Percentiles rank a stretch among this genome's conserved stretches.
These are phyloP conservation scores for Alternaria sp. DNA, from an alignment of 2,329 filamentous ascomycete genomes.

Conservation along the genomic window DNA sequence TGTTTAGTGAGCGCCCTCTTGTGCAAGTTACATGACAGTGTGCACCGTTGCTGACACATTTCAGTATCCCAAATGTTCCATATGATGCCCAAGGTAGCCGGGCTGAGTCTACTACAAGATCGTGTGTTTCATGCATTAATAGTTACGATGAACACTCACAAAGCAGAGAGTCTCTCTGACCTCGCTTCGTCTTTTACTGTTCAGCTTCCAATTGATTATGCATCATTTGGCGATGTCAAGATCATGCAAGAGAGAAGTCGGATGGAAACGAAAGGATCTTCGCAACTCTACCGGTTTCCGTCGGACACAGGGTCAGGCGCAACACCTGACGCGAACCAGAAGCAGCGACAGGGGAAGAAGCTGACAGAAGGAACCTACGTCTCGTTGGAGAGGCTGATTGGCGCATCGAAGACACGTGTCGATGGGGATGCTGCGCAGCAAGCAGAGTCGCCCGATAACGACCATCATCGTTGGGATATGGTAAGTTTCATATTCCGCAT, in stretches of 20 bases:
- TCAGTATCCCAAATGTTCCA: slow-evolving; percentile 71
- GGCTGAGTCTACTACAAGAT: slow-evolving; percentile 61
- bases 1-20: slow-evolving; percentile 42
- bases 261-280: slow-evolving; percentile 13
- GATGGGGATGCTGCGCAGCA: neutral
- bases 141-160: slow-evolving; percentile 52
- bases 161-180: slow-evolving; percentile 46
- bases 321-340: slow-evolving; percentile 18
- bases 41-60: slow-evolving; percentile 7
- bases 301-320: slow-evolving; percentile 2
- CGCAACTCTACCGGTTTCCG: slow-evolving; percentile 7
- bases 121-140: slow-evolving; percentile 73
- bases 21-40: neutral
- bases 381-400: slow-evolving; percentile 61
- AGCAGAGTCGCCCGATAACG: neutral
- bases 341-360: slow-evolving; percentile 52
- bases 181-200: slow-evolving; percentile 56
- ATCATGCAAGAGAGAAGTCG: slow-evolving; percentile 24
- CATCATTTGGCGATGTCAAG: slow-evolving; percentile 43
- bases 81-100: slow-evolving; percentile 53
- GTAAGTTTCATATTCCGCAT: neutral
- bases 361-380: slow-evolving; percentile 67
- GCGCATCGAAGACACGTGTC: neutral
- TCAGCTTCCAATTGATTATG: slow-evolving; percentile 62
- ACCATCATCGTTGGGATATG: slow-evolving; percentile 72